Evolutionary conservation across 768 basidiomycete species (phyloP), one percentile per base, ranked within the genome.

Genomic region (Pleurotus sapidus): DNA sequence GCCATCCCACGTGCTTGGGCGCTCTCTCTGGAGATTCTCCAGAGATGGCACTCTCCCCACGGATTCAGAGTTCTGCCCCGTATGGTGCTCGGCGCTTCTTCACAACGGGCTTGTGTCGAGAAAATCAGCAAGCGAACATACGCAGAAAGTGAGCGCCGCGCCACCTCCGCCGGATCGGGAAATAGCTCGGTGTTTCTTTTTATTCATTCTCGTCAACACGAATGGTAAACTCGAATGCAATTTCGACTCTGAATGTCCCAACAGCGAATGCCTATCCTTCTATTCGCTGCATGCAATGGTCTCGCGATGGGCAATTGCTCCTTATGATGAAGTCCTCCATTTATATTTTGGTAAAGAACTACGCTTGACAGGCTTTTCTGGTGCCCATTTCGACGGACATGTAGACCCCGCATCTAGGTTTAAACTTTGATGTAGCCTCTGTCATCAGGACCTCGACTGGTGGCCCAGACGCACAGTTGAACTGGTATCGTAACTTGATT

Each of bases 401-500:
- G 5, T 56, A 93, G 91, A 91, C 89, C 3, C 91, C 91, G 51
- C 83, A 89, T 59, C 78, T 80, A 46, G 91, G 90, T 17, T 79
- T 93, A 47, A 86, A 84, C 62, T 82, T 88, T 58, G 86, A 84
- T 64, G 68, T 73, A 45, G 75, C 79, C 18, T 78, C 87, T 9
- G 74, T 78, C 7, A 71, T 85, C 38, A 82, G 75, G 57, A 72
- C 79, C 2, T 58, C 69, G 49, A 64, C 71, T 7, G 64, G 58
- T 9, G 61, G 50, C 15, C 61, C 68, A 25, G 72, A 72, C 49
- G 69, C 72, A 38, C 67, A 74, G 0, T 67, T 87, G 9, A 80
- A 81, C 7, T 93, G 89, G 89, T 87, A 87, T 60, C 80, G 83
- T 61, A 93, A 89, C 1, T 79, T 90, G 69, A 80, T 91, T 20